Evolutionary conservation across 176 grass and related monocot species (phyloP), one percentile per base, ranked within the genome.

Genomic region (Oryza punctata): DNA sequence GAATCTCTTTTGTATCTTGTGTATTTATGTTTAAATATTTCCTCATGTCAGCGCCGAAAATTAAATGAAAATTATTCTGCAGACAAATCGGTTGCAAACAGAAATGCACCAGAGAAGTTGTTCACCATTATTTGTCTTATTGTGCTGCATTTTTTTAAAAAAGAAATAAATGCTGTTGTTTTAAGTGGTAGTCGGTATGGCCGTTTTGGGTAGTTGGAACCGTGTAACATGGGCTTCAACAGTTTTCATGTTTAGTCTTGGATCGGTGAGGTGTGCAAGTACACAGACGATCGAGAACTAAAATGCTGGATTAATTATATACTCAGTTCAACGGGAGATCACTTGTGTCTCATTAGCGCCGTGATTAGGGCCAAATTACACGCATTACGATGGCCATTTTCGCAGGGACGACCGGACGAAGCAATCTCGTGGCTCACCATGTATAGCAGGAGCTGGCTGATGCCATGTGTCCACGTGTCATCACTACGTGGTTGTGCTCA

Each of bases 221-320:
- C 84, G 21, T 46, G 24, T 77, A 67, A 82, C 83, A 73, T 78
- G 78, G 78, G 19, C 26, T 77, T 78, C 64, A 23, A 69, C 60
- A 80, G 3, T 69, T 16, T 37, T 57, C 32, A 73, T 46, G 64
- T 54, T 35, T 37, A 64, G 77, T 35, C 47, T n/a, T 54, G 21
- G 68, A 27, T 28, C 12, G 43, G 29, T 60, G 78, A 77, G 57
- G 69, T 82, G 60, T 72, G 40, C 32, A 70, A 72, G 24, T 49
- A 45, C 43, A 16, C 18, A 19, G 18, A 33, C 33, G 72, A n/a
- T n/a, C n/a, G n/a, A 65, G 16, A 28, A 47, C 32, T 38, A 38
- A 38, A 38, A 27, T 29, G n/a, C 7, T 32, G 33, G 0, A n/a
- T 3, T 3, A 10, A 21, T 19, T 29, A 71, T 3, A 1, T 59